Evolutionary conservation across 2,329 filamentous ascomycete species (phyloP).

Genomic region (Tolypocladium endophyticum): DNA sequence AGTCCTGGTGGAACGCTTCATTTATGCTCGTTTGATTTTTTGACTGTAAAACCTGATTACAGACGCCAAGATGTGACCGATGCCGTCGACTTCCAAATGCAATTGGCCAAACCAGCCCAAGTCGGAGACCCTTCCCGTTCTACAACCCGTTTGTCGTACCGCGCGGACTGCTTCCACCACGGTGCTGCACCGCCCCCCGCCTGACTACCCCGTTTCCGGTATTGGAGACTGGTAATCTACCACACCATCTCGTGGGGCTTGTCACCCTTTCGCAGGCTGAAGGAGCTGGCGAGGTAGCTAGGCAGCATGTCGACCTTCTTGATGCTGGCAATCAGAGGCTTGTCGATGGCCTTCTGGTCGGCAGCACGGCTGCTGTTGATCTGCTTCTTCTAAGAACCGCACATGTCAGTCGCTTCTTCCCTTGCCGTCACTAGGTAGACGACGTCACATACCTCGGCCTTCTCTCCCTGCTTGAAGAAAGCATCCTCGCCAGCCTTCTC

Average conservation of each 20-base stretch:
- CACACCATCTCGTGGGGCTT: conserved; percentile 99
- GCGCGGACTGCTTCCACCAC: conserved; percentile 2
- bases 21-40: conserved; percentile 36
- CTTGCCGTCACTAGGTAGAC: background rate
- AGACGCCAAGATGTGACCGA: conserved; percentile 57
- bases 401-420: conserved; percentile 12
- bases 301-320: conserved; percentile 95
- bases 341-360: conserved; percentile 98
- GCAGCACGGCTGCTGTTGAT: conserved; percentile 81
- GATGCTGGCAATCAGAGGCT: conserved; percentile 87
- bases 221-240: conserved; percentile 45
- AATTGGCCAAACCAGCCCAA: conserved; percentile 51
- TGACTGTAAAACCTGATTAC: conserved; percentile 56
- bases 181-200: conserved; percentile 1
- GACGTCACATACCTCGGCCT: conserved; percentile 66
- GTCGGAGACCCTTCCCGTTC: conserved; percentile 34
- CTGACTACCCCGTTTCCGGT: background rate
- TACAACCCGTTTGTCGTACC: conserved; percentile 25
- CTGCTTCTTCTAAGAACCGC: conserved; percentile 75
- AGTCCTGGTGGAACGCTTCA: conserved; percentile 11
- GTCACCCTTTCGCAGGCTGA: conserved; percentile 98
- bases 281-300: conserved; percentile 89
- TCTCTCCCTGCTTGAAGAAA: conserved; percentile 99
- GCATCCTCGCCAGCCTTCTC: conserved; percentile 96
- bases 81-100: conserved; percentile 56